A percentile compares a stretch with the other conserved stretches of the same genome.
phyloP scores from a whole-genome alignment of 345 rosid species.

The Rhodamnia rubescens region DNA sequence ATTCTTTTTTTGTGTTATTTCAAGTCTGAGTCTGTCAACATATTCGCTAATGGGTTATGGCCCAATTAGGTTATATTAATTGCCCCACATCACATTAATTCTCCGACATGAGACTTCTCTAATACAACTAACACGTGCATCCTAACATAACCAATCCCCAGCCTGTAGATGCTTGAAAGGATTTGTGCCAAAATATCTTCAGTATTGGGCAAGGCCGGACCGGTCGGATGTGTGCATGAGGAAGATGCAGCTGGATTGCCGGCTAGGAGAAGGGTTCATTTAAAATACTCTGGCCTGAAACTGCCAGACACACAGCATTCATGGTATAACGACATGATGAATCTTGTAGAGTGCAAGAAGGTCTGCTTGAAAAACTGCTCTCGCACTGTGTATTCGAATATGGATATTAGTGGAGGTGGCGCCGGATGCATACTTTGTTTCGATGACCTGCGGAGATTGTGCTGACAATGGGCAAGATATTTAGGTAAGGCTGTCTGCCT shows the following conservation, averaged over 20 bases:
- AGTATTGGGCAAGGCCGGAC: conserved; percentile 19
- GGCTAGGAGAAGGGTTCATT: conserved; percentile 18
- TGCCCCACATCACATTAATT: too few relatives aligned
- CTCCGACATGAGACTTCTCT: too few relatives aligned
- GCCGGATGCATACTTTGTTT: conserved; percentile 45
- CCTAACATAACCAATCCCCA: conserved; percentile 10
- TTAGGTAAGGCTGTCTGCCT: conserved; percentile 20
- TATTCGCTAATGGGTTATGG: too few relatives aligned
- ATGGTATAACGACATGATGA: conserved; percentile 9
- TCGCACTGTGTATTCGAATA: conserved; percentile 34
- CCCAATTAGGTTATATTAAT: too few relatives aligned
- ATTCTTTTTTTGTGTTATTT: too few relatives aligned
- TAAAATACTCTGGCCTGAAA: conserved; percentile 14
- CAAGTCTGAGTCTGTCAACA: too few relatives aligned
- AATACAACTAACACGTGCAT: too few relatives aligned
- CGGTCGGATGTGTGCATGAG: conserved; percentile 37
- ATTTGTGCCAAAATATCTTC: too few relatives aligned
- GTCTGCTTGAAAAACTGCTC: conserved; percentile 30
- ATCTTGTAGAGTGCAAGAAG: conserved; percentile 7
- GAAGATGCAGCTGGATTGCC: conserved; percentile 17
- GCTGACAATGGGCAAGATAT: conserved; percentile 20
- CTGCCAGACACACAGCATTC: conserved; percentile 28
- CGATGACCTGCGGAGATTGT: conserved; percentile 14
- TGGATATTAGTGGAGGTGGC: conserved; percentile 22
- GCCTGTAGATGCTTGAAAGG: conserved; percentile 25